Evolutionary conservation across 495 filamentous ascomycete genomes (phyloP), one percentile per base, ranked within the genome.

Genomic region (Glarea lozoyensis): DNA sequence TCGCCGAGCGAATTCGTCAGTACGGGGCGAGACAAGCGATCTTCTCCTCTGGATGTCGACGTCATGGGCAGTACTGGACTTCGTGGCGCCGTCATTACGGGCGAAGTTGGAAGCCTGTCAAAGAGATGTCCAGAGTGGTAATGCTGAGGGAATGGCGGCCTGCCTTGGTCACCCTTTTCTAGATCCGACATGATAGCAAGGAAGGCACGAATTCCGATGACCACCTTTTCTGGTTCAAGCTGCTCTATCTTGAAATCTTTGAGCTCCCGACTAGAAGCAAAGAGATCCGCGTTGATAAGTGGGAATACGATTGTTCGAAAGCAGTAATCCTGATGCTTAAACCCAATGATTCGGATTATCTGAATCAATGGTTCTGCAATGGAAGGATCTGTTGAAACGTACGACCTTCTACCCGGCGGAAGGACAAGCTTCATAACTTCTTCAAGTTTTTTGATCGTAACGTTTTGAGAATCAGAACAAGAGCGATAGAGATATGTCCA

Each of bases 181-280:
- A 97, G 63, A 60, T 99, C 92, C 1, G 83, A 70, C 81, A 97
- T 88, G 32, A 96, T 84, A 10, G 83, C 82, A 5, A 99, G 69
- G 54, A 96, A 99, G 7, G 92, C 81, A 38, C 86, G 76, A 44
- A 99, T 99, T 10, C 89, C 92, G 55, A 99, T 84, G 9, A 96
- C 87, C 69, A 96, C 94, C 56, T 83, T 84, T 56, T 99, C 92
- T 0, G 92, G 92, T 39, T 96, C 92, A 52, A 99, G 78, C 53
- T 92, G 86, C 56, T 96, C 90, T 37, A 94, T 81, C 18, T 78
- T 86, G 18, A 37, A 37, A 37, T 37, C 83, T 36, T 79, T 87
- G 43, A 92, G 65, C 21, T 94, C 88, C 57, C 76, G 81, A 22
- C 83, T 81, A 22, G 77, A 72, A 1, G 76, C 75, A 56, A 98